phyloP scores from a whole-genome alignment of 73 alveolate species.

The Paramecium octaurelia region DNA sequence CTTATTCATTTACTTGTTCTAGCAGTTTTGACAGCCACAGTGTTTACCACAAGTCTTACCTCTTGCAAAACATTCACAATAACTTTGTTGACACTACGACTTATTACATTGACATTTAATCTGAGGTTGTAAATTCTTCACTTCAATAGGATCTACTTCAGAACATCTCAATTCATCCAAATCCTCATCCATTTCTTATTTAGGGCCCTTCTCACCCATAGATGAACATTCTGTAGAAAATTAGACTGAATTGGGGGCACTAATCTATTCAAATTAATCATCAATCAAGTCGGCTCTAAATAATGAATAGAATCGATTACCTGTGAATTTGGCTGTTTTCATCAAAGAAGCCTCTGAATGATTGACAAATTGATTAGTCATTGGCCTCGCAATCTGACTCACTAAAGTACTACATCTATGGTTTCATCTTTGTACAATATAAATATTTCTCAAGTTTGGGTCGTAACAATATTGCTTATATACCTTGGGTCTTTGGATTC shows the following conservation, averaged over 20 bases:
- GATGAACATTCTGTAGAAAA: not conserved
- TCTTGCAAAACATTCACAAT: conserved; percentile 33
- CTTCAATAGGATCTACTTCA: not conserved
- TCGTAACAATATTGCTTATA: not conserved
- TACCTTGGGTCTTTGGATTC: not conserved
- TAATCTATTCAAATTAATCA: not conserved
- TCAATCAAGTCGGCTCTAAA: not conserved
- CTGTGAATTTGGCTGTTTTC: not conserved
- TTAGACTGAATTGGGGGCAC: not conserved
- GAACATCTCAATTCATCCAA: not conserved
- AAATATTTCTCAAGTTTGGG: not conserved
- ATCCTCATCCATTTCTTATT: not conserved
- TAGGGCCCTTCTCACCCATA: not conserved
- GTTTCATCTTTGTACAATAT: not conserved
- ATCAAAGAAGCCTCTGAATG: not conserved
- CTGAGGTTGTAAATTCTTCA: not conserved
- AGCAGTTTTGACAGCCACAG: not conserved
- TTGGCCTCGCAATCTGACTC: not conserved
- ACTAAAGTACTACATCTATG: not conserved
- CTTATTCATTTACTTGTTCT: not conserved
- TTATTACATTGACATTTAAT: not conserved
- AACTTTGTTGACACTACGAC: not conserved
- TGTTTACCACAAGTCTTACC: not conserved
- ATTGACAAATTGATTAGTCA: not conserved
- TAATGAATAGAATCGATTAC: not conserved